Evolutionary conservation across 805 yeast species (phyloP), one percentile per base, ranked within the genome.

Genomic region (Cyberlindnera sargentensis): DNA sequence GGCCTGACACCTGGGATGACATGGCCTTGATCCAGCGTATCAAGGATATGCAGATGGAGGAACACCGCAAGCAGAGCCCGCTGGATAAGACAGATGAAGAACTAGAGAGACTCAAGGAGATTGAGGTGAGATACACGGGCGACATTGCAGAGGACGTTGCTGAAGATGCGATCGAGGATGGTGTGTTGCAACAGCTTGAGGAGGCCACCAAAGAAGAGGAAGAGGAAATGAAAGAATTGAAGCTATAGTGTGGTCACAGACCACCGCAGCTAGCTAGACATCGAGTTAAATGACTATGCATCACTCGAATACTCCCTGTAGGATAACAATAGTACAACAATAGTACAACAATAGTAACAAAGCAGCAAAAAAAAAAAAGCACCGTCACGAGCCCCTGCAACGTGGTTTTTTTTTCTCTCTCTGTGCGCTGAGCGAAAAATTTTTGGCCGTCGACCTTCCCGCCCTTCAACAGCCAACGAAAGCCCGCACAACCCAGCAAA

Each of bases 21-120:
- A 29, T 51, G 15, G 51, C 58, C n/a, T n/a, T 54, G 36, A 41
- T 53, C 34, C 38, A 47, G 34, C 51, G 48, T 40, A 55, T 58
- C 39, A 53, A 50, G 31, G 47, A 45, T 5, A 32, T 39, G 37
- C 40, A 42, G 37, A 10, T 42, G 5, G 36, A 41, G 27, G 43
- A 41, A 37, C 45, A 26, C 48, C 44, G n/a, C 41, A 42, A 23
- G 31, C 35, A 39, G 26, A 36, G 47, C 9, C 60, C 51, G 4
- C 55, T 56, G 24, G 44, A 57, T 39, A 47, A 47, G 6, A 47
- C 47, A 36, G 56, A 52, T 6, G 52, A 44, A 15, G 47, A 45
- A 9, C 45, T 45, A 20, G 47, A 45, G 23, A 45, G 49, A 15
- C 38, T 49, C 9, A 24, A 50, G 37, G 28, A 41, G 61, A 39